Conservation (phyloP, 306 rosid genomes). For the Medicago truncatula region MtrunA17r5.0-ANR NC_053044.1:41027501-41028000, state of each 20-base stretch:
- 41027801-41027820: slow-evolving; percentile 39
- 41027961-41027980: slow-evolving; percentile 74
- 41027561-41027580: slow-evolving; percentile 45
- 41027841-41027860: slow-evolving; percentile 43
- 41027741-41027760: slow-evolving; percentile 43
- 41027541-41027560: slow-evolving; percentile 47
- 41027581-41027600: slow-evolving; percentile 17
- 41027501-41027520: slow-evolving; percentile 33
- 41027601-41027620: slow-evolving; percentile 9
- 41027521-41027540: slow-evolving; percentile 28
- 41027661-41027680: slow-evolving; percentile 49
- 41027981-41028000: slow-evolving; percentile 70
- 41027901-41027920: slow-evolving; percentile 41
- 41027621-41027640: slow-evolving; percentile 58
- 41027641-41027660: slow-evolving; percentile 44
- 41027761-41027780: slow-evolving; percentile 46
- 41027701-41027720: slow-evolving; percentile 67
- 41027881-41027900: slow-evolving; percentile 70
- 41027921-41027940: slow-evolving; percentile 49
- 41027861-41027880: slow-evolving; percentile 55
- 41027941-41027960: slow-evolving; percentile 64
- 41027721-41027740: slow-evolving; percentile 47
- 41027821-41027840: slow-evolving; percentile 48
- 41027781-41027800: slow-evolving; percentile 31
- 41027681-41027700: slow-evolving; percentile 70